These are phyloP conservation scores for Odontarrhena argentea DNA, from an alignment of 345 rosid genomes.

Conservation along the genomic window DNA sequence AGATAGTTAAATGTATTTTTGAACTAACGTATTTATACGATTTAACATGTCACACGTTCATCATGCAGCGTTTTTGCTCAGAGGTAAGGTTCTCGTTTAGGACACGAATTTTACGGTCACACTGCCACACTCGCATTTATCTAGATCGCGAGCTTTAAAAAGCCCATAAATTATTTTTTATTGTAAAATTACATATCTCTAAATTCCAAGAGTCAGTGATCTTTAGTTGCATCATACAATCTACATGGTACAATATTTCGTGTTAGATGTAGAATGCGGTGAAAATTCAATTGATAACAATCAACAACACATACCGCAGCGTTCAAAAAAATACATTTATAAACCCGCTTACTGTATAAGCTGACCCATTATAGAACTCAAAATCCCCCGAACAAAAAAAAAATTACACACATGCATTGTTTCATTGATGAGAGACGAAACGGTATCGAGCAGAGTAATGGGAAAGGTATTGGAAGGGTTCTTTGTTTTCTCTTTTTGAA, in stretches of 20 bases:
- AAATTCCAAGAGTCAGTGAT: too few species aligned
- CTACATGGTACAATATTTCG: neutral
- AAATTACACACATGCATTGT: constrained; percentile 23
- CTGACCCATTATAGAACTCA: constrained; percentile 18
- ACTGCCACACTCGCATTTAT: neutral
- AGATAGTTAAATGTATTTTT: too few species aligned
- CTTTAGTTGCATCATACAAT: neutral
- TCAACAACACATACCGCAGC: constrained; percentile 14
- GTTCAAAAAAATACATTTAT: neutral
- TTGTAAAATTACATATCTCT: too few species aligned
- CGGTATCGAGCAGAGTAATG: neutral
- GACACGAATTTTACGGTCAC: neutral
- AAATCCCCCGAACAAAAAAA: constrained; percentile 11
- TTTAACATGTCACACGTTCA: neutral
- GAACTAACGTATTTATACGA: too few species aligned
- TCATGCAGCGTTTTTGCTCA: neutral
- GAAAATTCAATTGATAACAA: constrained; percentile 12
- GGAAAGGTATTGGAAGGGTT: neutral
- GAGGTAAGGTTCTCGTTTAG: constrained; percentile 6
- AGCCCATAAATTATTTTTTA: too few species aligned
- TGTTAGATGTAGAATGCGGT: neutral
- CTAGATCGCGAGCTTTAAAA: too few species aligned
- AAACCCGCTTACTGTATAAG: constrained; percentile 8
- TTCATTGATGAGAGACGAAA: constrained; percentile 21
- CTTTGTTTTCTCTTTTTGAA: constrained; percentile 11